phyloP scores from a whole-genome alignment of 1,284 basidiomycete genomes.

The Cutaneotrichosporon dermatis region DNA sequence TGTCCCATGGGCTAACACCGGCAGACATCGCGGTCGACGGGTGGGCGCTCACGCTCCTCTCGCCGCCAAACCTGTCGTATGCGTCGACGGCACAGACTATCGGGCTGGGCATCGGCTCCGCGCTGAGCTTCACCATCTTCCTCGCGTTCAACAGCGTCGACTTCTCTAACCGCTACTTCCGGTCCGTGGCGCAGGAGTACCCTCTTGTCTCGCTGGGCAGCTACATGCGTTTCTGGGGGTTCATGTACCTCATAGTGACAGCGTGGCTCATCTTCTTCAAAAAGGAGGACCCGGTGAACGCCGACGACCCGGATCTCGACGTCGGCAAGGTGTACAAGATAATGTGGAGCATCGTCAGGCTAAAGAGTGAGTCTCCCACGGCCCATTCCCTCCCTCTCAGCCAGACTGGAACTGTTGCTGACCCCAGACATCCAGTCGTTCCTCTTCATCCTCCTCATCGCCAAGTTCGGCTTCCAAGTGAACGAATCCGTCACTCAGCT shows the following conservation, averaged over 20 bases:
- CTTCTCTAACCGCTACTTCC: slow-evolving; percentile 75
- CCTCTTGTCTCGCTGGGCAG: slow-evolving; percentile 74
- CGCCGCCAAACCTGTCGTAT: slow-evolving; percentile 90
- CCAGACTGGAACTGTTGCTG: background rate
- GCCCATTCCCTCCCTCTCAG: slow-evolving; percentile 4
- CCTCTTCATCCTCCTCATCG: slow-evolving; percentile 80
- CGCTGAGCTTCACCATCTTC: slow-evolving; percentile 95
- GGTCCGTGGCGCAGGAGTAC: slow-evolving; percentile 58
- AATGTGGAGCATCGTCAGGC: slow-evolving; percentile 88
- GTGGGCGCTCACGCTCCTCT: slow-evolving; percentile 95
- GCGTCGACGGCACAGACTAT: slow-evolving; percentile 98
- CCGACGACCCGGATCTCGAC: slow-evolving; percentile 78
- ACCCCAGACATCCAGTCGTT: slow-evolving; percentile 80
- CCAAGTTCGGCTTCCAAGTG: slow-evolving; percentile 93
- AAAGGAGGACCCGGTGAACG: slow-evolving; percentile 76
- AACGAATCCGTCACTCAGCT: slow-evolving; percentile 89
- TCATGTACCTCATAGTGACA: slow-evolving; percentile 76
- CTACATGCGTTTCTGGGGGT: slow-evolving; percentile 83
- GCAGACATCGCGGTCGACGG: slow-evolving; percentile 94
- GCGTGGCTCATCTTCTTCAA: slow-evolving; percentile 84
- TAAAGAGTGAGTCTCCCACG: slow-evolving; percentile 63
- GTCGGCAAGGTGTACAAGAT: slow-evolving; percentile 85
- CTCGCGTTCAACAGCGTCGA: slow-evolving; percentile 92
- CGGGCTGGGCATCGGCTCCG: slow-evolving; percentile 92
- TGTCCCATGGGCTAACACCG: background rate